Conservation (phyloP, 169 alveolate species). For the Fabrea salina region DNA sequence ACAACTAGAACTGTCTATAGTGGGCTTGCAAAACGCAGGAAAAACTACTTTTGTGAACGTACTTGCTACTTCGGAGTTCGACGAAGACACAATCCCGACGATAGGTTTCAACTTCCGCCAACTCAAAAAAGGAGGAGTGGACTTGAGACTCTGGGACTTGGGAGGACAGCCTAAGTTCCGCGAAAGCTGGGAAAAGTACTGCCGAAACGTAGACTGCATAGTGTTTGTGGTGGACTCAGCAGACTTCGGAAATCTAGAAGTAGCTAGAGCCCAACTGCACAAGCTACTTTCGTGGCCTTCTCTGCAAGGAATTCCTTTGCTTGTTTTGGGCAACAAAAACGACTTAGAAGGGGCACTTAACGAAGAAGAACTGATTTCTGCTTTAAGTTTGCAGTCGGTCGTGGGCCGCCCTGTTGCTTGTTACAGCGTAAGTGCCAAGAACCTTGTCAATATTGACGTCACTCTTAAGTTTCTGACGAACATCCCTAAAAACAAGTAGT, state of each 20-base stretch:
- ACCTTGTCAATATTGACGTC: conserved; percentile 57
- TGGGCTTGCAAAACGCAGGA: conserved; percentile 74
- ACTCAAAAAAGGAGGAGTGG: conserved; percentile 58
- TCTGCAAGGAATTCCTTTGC: conserved; percentile 62
- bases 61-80: conserved; percentile 70
- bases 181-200: conserved; percentile 77
- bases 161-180: conserved; percentile 75
- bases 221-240: conserved; percentile 73
- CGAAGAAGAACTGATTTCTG: conserved; percentile 65
- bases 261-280: conserved; percentile 57
- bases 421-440: conserved; percentile 67
- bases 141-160: conserved; percentile 68
- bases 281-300: conserved; percentile 62
- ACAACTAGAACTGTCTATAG: conserved; percentile 63
- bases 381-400: conserved; percentile 49
- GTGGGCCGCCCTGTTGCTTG: conserved; percentile 71
- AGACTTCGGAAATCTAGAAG: conserved; percentile 68
- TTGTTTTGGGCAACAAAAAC: conserved; percentile 71
- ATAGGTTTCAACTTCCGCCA: conserved; percentile 64
- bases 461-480: conserved; percentile 57
- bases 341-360: conserved; percentile 64
- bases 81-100: conserved; percentile 73
- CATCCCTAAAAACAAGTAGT: conserved; percentile 37
- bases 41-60: conserved; percentile 68
- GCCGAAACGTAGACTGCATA: conserved; percentile 64